phyloP scores from a whole-genome alignment of 2,329 filamentous ascomycete genomes.

The Neoascochyta sp. region DNA sequence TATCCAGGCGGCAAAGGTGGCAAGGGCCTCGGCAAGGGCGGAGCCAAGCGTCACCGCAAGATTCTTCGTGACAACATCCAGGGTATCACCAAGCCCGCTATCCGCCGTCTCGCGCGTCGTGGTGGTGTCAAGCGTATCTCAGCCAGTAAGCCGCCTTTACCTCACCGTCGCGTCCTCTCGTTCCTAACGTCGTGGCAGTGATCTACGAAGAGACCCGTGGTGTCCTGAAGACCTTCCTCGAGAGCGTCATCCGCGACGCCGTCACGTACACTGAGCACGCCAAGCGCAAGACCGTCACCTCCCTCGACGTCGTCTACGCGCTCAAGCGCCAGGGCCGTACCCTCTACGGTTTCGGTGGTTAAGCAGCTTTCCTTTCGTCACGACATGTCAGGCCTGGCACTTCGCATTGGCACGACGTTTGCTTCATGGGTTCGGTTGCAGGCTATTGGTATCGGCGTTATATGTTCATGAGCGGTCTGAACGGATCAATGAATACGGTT shows the following conservation, averaged over 20 bases:
- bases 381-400: slow-evolving; percentile 12
- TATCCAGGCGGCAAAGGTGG: slow-evolving; percentile 51
- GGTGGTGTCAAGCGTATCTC: slow-evolving; percentile 53
- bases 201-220: slow-evolving; percentile 76
- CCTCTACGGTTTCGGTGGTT: slow-evolving; percentile 87
- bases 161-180: slow-evolving; percentile 1
- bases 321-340: slow-evolving; percentile 64
- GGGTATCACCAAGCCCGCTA: slow-evolving; percentile 53
- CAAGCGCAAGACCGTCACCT: slow-evolving; percentile 75
- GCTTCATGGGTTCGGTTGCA: slow-evolving; percentile 26
- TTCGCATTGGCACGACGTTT: slow-evolving; percentile 17
- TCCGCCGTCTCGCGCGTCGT: slow-evolving; percentile 53
- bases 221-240: slow-evolving; percentile 74
- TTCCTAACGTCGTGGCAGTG: slow-evolving; percentile 47
- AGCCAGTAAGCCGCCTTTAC: slow-evolving; percentile 40
- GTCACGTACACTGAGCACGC: slow-evolving; percentile 77
- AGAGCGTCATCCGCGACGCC: slow-evolving; percentile 70
- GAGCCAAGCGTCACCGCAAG: slow-evolving; percentile 53
- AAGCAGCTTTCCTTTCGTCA: slow-evolving; percentile 42
- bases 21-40: slow-evolving; percentile 53
- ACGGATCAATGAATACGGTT: slow-evolving; percentile 25
- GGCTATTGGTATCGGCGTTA: slow-evolving; percentile 33
- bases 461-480: slow-evolving; percentile 20
- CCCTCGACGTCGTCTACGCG: slow-evolving; percentile 61
- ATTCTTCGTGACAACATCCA: slow-evolving; percentile 55